Evolutionary conservation across 2,329 filamentous ascomycete genomes (phyloP).

Genomic region (Diaporthe sp.): DNA sequence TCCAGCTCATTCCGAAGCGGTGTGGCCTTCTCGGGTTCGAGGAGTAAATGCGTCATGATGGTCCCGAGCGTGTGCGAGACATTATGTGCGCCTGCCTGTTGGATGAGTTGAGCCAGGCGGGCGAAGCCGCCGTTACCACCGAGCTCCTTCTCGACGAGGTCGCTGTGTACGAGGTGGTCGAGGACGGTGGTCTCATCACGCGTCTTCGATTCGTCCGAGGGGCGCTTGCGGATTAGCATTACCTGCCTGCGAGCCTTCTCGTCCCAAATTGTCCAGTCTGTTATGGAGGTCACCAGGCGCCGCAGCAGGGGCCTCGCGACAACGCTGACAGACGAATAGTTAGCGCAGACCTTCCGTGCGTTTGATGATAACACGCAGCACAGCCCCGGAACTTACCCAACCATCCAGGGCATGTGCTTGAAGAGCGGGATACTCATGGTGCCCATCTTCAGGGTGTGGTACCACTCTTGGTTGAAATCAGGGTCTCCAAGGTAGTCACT

Average conservation of each 20-base stretch:
- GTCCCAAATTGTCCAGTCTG: slow-evolving; percentile 4
- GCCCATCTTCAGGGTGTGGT: not conserved
- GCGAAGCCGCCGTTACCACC: not conserved
- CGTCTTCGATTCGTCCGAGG: not conserved
- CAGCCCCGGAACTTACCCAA: not conserved
- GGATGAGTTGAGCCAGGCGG: not conserved
- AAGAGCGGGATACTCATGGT: not conserved
- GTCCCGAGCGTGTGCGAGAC: not conserved
- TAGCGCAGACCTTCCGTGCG: not conserved
- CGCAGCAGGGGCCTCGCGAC: not conserved
- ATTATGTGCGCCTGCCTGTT: not conserved
- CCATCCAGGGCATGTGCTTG: slow-evolving; percentile 2
- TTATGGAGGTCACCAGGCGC: not conserved
- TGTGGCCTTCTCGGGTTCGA: not conserved
- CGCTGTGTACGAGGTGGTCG: not conserved
- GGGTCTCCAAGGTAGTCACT: not conserved
- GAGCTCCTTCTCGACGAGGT: not conserved
- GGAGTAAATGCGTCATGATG: not conserved
- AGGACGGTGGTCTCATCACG: not conserved
- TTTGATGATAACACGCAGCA: too few species aligned
- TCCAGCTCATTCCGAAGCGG: not conserved
- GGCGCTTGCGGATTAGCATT: not conserved
- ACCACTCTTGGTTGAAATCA: not conserved
- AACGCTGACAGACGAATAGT: not conserved
- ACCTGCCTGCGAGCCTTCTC: not conserved